Evolutionary conservation across 2,329 filamentous ascomycete genomes (phyloP).

Genomic region (Penicillium sp.): DNA sequence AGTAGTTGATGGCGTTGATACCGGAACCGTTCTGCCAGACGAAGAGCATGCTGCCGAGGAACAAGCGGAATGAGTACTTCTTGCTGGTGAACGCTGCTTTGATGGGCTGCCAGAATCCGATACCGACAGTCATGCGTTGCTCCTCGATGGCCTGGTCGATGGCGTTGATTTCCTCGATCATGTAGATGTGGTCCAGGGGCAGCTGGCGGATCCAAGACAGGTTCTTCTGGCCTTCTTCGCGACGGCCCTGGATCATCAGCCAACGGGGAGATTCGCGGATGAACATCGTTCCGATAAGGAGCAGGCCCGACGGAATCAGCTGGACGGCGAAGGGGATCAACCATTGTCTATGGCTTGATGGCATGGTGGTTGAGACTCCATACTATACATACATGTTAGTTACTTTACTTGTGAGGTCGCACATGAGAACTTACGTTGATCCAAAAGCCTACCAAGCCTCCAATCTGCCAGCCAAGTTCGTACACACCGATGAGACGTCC

Average conservation of each 20-base stretch:
- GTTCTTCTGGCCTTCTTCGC: constrained; percentile 60
- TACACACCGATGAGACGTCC: constrained; percentile 53
- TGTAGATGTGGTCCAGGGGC: constrained; percentile 52
- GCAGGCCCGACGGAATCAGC: constrained; percentile 26
- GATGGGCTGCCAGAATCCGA: constrained; percentile 14
- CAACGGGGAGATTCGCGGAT: constrained; percentile 65
- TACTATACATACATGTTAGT: constrained; percentile 16
- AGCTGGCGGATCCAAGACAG: constrained; percentile 46
- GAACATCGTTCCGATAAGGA: constrained; percentile 56
- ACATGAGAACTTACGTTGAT: constrained; percentile 37
- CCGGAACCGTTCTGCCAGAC: constrained; percentile 10
- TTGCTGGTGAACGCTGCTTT: constrained; percentile 47
- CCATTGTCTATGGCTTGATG: constrained; percentile 1
- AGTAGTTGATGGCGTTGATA: constrained; percentile 10
- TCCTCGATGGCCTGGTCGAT: neutral
- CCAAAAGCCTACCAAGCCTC: constrained; percentile 52
- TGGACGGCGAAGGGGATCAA: constrained; percentile 1
- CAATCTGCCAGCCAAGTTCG: constrained; percentile 49
- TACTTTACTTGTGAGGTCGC: constrained; percentile 43
- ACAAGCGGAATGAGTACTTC: constrained; percentile 66
- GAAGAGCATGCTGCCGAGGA: constrained; percentile 71
- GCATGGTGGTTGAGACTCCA: neutral
- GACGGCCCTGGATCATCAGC: constrained; percentile 64
- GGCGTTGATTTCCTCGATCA: constrained; percentile 62
- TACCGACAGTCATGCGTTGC: neutral